Percentiles rank a stretch among this genome's conserved stretches.
phyloP scores from a whole-genome alignment of 108 stramenopile species.

The Epipyxis sp. region DNA sequence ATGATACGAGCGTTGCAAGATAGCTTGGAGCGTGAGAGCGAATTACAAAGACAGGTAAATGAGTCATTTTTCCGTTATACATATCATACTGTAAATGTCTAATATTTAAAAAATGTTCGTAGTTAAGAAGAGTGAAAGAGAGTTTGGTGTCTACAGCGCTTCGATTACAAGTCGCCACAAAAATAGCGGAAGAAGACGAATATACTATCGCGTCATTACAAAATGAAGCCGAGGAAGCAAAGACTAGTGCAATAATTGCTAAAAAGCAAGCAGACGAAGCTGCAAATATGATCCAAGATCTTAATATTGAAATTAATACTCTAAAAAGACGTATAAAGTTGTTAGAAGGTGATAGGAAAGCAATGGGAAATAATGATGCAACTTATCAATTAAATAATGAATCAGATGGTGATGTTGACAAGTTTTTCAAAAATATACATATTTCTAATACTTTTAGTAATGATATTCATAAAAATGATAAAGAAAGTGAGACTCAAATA shows the following conservation, averaged over 20 bases:
- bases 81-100: not conserved
- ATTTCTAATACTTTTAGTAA: not conserved
- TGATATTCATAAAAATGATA: not conserved
- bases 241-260: not conserved
- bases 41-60: slow-evolving; percentile 9
- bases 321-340: not conserved
- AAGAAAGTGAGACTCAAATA: not conserved
- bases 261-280: not conserved
- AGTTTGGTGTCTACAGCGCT: not conserved
- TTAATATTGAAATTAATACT: not conserved
- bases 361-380: not conserved
- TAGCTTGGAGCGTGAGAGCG: slow-evolving; percentile 19
- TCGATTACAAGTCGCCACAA: not conserved
- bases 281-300: not conserved
- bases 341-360: not conserved
- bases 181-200: not conserved
- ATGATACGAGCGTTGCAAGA: not conserved
- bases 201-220: not conserved
- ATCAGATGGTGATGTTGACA: not conserved
- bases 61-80: not conserved
- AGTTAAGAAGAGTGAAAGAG: slow-evolving; percentile 1
- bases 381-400: not conserved
- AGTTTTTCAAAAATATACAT: not conserved
- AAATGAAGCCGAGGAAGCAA: not conserved
- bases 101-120: not conserved